Percentiles rank a stretch among this genome's conserved stretches.
Conservation (phyloP, 2,329 filamentous ascomycete genomes). For the Diaporthe humulicola region DNA sequence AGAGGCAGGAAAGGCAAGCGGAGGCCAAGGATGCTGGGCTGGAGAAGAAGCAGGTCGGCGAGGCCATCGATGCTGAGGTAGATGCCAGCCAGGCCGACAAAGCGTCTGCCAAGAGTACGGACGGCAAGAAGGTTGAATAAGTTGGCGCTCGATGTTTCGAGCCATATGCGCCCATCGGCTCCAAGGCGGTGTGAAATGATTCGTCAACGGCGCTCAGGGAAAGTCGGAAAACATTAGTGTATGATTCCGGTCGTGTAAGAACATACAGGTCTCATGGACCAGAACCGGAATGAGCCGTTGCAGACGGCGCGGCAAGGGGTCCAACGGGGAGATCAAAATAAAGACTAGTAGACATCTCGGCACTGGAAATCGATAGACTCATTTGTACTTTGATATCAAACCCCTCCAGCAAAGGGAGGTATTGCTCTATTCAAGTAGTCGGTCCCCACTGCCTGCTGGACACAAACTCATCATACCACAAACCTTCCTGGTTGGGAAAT, state of each 20-base stretch:
- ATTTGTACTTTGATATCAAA: slow-evolving; percentile 23
- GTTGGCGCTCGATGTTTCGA: background rate
- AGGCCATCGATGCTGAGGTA: slow-evolving; percentile 68
- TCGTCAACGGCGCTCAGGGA: slow-evolving; percentile 23
- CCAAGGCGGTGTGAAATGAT: background rate
- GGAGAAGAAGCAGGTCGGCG: slow-evolving; percentile 63
- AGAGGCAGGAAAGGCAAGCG: slow-evolving; percentile 67
- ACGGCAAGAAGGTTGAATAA: slow-evolving; percentile 55
- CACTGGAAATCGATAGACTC: slow-evolving; percentile 36
- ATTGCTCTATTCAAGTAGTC: background rate
- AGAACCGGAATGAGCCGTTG: slow-evolving; percentile 11
- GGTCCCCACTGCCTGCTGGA: no score
- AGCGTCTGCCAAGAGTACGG: slow-evolving; percentile 45
- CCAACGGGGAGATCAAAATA: background rate
- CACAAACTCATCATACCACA: background rate
- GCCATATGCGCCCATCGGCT: background rate
- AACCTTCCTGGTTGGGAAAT: background rate
- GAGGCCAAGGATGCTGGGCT: slow-evolving; percentile 57
- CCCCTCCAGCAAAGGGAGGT: no score
- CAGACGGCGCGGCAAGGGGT: background rate
- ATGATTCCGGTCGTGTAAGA: slow-evolving; percentile 8
- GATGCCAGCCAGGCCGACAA: slow-evolving; percentile 61
- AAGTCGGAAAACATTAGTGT: background rate
- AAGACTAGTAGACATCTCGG: slow-evolving; percentile 33
- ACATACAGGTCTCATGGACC: background rate